These are phyloP conservation scores for Lachnellula arida DNA, from an alignment of 2,329 filamentous ascomycete species.

Conservation along the genomic window DNA sequence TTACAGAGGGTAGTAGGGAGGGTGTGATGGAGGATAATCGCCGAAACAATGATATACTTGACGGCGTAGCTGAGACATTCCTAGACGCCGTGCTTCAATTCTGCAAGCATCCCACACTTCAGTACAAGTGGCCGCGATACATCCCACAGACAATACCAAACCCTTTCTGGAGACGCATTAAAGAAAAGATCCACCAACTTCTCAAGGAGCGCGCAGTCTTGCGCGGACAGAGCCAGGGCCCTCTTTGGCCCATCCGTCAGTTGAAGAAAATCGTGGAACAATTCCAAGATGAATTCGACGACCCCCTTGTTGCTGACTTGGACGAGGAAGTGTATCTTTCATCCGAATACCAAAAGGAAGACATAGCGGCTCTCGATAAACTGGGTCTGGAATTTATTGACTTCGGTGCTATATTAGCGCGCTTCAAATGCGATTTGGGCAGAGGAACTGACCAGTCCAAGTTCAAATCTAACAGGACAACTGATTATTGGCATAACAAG, in stretches of 20 bases:
- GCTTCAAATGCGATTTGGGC: background rate
- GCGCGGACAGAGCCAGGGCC: background rate
- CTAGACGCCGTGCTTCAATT: constrained; percentile 37
- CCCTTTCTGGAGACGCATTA: constrained; percentile 5
- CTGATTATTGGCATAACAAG: constrained; percentile 1
- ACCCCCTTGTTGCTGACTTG: constrained; percentile 9
- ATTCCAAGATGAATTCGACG: constrained; percentile 3
- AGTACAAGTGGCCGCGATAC: constrained; percentile 43
- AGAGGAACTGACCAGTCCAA: background rate
- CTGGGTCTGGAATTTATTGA: too few species aligned
- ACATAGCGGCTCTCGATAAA: background rate
- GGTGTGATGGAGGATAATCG: constrained; percentile 26
- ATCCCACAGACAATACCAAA: constrained; percentile 32
- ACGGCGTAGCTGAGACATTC: constrained; percentile 38
- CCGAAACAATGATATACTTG: constrained; percentile 37
- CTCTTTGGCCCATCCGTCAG: constrained; percentile 3
- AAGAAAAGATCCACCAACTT: constrained; percentile 2
- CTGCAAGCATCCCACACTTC: constrained; percentile 35
- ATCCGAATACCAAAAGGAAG: constrained; percentile 1
- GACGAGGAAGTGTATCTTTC: constrained; percentile 6
- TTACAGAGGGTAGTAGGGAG: constrained; percentile 36
- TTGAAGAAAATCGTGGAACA: background rate
- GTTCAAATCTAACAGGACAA: constrained; percentile 6
- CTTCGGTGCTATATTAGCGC: too few species aligned
- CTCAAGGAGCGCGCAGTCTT: constrained; percentile 4